Percentiles rank a stretch among this genome's conserved stretches.
Conservation (phyloP, 2,329 filamentous ascomycete genomes). For the Gremmenia infestans region DNA sequence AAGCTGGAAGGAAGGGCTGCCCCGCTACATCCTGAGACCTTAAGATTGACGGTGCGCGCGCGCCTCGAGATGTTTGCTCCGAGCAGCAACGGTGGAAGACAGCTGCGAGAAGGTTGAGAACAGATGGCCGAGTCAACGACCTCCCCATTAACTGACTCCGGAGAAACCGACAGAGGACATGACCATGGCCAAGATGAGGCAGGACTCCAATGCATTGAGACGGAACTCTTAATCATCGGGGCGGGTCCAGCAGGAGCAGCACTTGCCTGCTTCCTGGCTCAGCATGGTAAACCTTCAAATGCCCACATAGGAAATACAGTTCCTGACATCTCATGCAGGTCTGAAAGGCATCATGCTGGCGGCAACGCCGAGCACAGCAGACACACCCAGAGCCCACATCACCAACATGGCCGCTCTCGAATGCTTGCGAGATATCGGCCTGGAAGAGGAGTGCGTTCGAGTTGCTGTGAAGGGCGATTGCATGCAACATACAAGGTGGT, state of each 20-base stretch:
- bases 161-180: no score
- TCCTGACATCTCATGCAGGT: constrained; percentile 28
- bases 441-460: constrained; percentile 38
- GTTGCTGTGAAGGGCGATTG: constrained; percentile 35
- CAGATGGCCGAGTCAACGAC: no score
- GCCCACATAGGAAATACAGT: background rate
- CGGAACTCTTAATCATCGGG: constrained; percentile 46
- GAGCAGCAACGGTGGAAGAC: no score
- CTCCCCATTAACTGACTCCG: no score
- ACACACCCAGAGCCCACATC: constrained; percentile 56
- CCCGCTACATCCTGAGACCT: no score
- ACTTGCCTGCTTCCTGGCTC: constrained; percentile 48
- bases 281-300: constrained; percentile 36
- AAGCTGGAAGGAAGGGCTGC: no score
- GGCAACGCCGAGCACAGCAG: constrained; percentile 43
- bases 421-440: constrained; percentile 47
- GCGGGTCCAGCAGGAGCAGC: constrained; percentile 50
- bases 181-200: constrained; percentile 22
- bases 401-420: constrained; percentile 54
- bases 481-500: constrained; percentile 50
- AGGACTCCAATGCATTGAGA: constrained; percentile 28
- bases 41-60: no score
- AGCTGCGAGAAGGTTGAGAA: no score
- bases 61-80: no score
- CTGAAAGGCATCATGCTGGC: constrained; percentile 50